These are phyloP conservation scores for Fusarium verrucosum DNA, from an alignment of 2,329 filamentous ascomycete genomes.

Conservation along the genomic window DNA sequence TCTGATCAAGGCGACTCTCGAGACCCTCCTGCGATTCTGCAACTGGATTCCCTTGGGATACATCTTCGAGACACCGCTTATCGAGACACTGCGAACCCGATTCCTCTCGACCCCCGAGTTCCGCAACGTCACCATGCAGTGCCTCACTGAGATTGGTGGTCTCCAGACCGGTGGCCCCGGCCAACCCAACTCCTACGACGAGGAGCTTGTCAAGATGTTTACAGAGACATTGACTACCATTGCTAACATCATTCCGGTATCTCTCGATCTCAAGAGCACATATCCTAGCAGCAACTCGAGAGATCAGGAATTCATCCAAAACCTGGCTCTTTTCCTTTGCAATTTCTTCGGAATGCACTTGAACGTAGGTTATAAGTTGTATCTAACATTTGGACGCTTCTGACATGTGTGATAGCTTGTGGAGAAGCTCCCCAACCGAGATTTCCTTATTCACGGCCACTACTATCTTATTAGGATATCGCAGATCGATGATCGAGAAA, in stretches of 20 bases:
- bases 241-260: slow-evolving; percentile 89
- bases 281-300: slow-evolving; percentile 90
- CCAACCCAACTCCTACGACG: slow-evolving; percentile 80
- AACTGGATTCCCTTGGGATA: slow-evolving; percentile 99
- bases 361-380: slow-evolving; percentile 63
- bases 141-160: slow-evolving; percentile 95
- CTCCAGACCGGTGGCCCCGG: slow-evolving; percentile 81
- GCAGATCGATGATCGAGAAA: slow-evolving; percentile 97
- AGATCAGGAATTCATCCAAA: slow-evolving; percentile 98
- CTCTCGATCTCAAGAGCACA: slow-evolving; percentile 88
- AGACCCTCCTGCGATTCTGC: slow-evolving; percentile 94
- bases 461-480: slow-evolving; percentile 99
- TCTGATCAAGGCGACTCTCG: slow-evolving; percentile 93
- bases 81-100: slow-evolving; percentile 90
- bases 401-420: slow-evolving; percentile 69
- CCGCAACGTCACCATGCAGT: slow-evolving; percentile 95
- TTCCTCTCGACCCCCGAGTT: slow-evolving; percentile 96
- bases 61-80: slow-evolving; percentile 97
- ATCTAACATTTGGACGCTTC: slow-evolving; percentile 15
- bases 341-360: slow-evolving; percentile 97
- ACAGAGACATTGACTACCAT: slow-evolving; percentile 95
- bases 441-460: slow-evolving; percentile 94
- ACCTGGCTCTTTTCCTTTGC: slow-evolving; percentile 92
- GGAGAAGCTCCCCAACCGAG: slow-evolving; percentile 92
- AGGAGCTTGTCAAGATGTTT: slow-evolving; percentile 98